Evolutionary conservation across 352 stramenopile species (phyloP).

Genomic region (Phytophthora hibernalis): DNA sequence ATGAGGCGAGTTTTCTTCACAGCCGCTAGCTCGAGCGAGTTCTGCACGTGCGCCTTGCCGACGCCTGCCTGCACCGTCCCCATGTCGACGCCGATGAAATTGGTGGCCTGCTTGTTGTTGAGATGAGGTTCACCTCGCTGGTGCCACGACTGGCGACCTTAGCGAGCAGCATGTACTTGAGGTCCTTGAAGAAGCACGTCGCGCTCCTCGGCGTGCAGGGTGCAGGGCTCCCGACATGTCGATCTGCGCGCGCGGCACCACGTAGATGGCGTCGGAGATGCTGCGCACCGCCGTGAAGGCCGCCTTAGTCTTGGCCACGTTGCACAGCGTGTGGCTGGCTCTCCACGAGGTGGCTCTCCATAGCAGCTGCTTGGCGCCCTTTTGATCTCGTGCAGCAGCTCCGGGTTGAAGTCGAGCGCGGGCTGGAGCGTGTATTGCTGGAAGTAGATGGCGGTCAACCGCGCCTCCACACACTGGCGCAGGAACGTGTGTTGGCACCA

Average conservation of each 20-base stretch:
- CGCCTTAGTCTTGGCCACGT: conserved; percentile 96
- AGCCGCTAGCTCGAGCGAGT: conserved; percentile 90
- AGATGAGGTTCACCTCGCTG: conserved; percentile 96
- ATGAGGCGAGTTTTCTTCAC: conserved; percentile 87
- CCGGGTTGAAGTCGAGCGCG: conserved; percentile 94
- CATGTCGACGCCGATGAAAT: conserved; percentile 96
- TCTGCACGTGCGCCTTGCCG: conserved; percentile 94
- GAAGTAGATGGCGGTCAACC: conserved; percentile 93
- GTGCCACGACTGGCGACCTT: conserved; percentile 93
- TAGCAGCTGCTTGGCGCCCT: conserved; percentile 99
- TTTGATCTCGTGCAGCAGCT: conserved; percentile 97
- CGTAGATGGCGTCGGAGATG: conserved; percentile 98
- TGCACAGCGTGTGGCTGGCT: conserved; percentile 97
- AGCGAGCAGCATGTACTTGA: conserved; percentile 99
- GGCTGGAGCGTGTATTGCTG: conserved; percentile 92
- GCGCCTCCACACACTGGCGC: conserved; percentile 97
- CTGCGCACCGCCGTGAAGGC: conserved; percentile 97
- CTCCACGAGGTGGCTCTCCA: conserved; percentile 99
- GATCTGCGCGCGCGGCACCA: conserved; percentile 92
- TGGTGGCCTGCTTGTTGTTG: conserved; percentile 96
- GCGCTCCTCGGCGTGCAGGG: conserved; percentile 97
- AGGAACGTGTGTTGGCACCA: conserved; percentile 98
- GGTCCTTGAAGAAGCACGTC: conserved; percentile 99
- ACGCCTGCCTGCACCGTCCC: conserved; percentile 97
- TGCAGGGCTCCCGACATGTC: conserved; percentile 98